Percentiles rank a stretch among this genome's conserved stretches.
Evolutionary conservation across 306 rosid genomes (phyloP).

Genomic region (Glycine latifolia): DNA sequence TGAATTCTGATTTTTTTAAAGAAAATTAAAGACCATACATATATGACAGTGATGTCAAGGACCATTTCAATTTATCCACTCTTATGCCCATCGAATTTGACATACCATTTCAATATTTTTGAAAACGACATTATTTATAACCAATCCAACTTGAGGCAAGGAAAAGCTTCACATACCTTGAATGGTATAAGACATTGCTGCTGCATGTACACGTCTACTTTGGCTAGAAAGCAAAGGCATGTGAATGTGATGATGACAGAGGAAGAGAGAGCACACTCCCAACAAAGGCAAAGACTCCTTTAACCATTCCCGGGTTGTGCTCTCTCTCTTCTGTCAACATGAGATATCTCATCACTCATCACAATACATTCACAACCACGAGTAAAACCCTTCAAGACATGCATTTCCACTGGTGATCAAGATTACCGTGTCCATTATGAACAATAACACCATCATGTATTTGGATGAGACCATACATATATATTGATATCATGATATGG

Average conservation of each 20-base stretch:
- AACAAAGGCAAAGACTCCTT: constrained; percentile 62
- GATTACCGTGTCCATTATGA: background rate
- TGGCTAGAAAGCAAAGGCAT: background rate
- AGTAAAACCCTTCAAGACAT: constrained; percentile 23
- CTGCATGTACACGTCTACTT: background rate
- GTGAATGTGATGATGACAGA: constrained; percentile 64
- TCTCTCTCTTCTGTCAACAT: constrained; percentile 99
- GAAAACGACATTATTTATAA: background rate
- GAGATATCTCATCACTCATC: constrained; percentile 38
- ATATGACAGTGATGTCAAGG: background rate
- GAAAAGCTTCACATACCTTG: constrained; percentile 29
- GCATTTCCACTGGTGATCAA: background rate
- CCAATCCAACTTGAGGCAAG: background rate
- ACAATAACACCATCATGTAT: background rate
- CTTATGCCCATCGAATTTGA: background rate
- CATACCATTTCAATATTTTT: background rate
- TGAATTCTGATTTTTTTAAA: too few relatives aligned
- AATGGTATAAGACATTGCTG: constrained; percentile 19
- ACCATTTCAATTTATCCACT: background rate
- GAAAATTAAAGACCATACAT: too few relatives aligned
- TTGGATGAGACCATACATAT: background rate
- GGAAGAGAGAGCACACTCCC: constrained; percentile 89
- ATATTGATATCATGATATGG: too few relatives aligned
- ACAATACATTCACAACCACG: background rate
- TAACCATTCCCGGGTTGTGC: constrained; percentile 75